A percentile compares a stretch with the other conserved stretches of the same genome.
These are phyloP conservation scores for Agroathelia rolfsii DNA, from an alignment of 1,284 basidiomycete genomes.

Conservation along the genomic window DNA sequence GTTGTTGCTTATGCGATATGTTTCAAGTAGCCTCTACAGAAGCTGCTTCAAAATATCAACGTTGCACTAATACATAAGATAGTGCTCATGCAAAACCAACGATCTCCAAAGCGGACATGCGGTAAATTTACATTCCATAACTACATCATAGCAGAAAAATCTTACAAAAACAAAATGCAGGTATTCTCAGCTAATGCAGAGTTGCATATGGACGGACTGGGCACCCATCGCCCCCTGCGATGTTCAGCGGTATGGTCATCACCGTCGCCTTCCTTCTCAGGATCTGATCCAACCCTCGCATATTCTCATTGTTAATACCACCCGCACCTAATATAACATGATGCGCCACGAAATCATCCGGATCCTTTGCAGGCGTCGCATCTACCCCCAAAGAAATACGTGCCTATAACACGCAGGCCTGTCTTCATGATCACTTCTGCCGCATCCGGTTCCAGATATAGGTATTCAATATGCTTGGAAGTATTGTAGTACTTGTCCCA, in stretches of 20 bases:
- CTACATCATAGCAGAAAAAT: no score
- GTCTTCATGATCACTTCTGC: constrained; percentile 36
- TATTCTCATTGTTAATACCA: constrained; percentile 57
- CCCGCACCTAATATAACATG: constrained; percentile 45
- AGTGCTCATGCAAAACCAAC: no score
- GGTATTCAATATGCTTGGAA: constrained; percentile 47
- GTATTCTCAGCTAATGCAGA: no score
- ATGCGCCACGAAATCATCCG: constrained; percentile 43
- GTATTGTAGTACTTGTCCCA: constrained; percentile 50
- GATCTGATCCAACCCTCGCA: constrained; percentile 39
- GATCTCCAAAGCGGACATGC: no score
- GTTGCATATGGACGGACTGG: constrained; percentile 59
- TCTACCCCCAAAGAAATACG: constrained; percentile 61
- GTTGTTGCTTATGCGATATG: constrained; percentile 54
- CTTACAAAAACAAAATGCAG: no score
- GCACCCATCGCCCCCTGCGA: constrained; percentile 52
- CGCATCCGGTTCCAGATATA: constrained; percentile 44
- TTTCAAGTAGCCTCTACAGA: constrained; percentile 69
- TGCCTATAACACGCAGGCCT: constrained; percentile 46
- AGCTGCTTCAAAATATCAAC: constrained; percentile 71
- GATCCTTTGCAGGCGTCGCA: constrained; percentile 35
- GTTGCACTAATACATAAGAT: no score
- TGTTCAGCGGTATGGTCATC: constrained; percentile 46
- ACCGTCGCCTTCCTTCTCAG: constrained; percentile 28
- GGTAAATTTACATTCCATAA: no score